A percentile compares a stretch with the other conserved stretches of the same genome.
Conservation (phyloP, 169 alveolate genomes). For the Cyclospora cayetanensis region DNA sequence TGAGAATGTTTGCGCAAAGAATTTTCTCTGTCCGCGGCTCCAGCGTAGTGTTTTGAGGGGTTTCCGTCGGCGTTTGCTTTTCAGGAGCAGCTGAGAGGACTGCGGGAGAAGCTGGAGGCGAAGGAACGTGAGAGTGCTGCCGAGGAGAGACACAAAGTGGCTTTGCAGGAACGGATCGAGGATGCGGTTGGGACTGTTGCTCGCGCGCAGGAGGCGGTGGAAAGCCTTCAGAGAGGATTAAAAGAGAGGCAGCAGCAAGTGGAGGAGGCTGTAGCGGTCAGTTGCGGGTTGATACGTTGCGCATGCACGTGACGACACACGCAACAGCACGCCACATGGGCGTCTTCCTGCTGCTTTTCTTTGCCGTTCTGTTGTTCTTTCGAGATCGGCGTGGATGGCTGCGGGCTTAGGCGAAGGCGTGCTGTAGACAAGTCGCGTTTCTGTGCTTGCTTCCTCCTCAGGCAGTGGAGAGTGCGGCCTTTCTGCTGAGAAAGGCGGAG, state of each 20-base stretch:
- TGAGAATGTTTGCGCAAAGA: too few relatives aligned
- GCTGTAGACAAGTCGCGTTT: too few relatives aligned
- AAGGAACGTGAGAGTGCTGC: slow-evolving; percentile 7
- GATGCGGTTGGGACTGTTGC: neutral
- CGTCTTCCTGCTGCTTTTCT: neutral
- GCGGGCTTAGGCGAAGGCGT: too few relatives aligned
- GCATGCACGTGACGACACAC: too few relatives aligned
- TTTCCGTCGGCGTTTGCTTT: neutral
- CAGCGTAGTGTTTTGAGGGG: too few relatives aligned
- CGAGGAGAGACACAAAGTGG: neutral
- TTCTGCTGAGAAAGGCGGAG: neutral
- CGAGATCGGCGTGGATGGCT: too few relatives aligned
- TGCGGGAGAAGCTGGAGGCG: neutral
- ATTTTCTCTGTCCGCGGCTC: too few relatives aligned
- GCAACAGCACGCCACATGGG: neutral
- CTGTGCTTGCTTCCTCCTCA: neutral
- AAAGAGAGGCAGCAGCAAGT: neutral
- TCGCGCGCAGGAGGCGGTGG: neutral
- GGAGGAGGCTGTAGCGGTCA: neutral
- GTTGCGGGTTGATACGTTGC: too few relatives aligned
- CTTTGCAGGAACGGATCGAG: slow-evolving; percentile 29
- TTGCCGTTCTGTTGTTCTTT: neutral
- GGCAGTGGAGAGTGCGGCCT: neutral
- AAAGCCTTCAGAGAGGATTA: neutral
- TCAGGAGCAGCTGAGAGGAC: slow-evolving; percentile 8